Conservation (phyloP, 1,284 basidiomycete genomes). For the Marasmius sp. region DNA sequence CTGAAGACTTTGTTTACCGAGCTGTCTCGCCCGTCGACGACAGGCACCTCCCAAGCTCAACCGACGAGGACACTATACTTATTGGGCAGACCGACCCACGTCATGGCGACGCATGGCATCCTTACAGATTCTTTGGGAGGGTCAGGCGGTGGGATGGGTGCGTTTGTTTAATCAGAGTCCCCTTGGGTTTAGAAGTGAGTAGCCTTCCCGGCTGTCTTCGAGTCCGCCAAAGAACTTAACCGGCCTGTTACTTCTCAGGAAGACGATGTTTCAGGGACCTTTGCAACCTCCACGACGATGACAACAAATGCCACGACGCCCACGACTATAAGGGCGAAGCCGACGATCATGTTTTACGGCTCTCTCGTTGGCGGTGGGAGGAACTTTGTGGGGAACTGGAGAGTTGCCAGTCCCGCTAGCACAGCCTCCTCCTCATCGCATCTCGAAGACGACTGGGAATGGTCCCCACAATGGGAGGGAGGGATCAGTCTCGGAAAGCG, state of each 20-base stretch:
- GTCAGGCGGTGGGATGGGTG: constrained; percentile 69
- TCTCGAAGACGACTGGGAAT: too few species aligned
- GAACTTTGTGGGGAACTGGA: constrained; percentile 73
- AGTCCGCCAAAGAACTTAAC: too few species aligned
- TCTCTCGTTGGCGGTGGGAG: constrained; percentile 57
- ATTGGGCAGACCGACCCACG: constrained; percentile 58
- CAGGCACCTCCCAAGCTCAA: constrained; percentile 9
- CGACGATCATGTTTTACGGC: constrained; percentile 62
- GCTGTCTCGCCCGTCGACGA: constrained; percentile 15
- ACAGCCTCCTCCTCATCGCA: too few species aligned
- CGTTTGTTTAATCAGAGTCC: constrained; percentile 56
- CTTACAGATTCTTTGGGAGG: constrained; percentile 61
- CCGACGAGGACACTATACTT: constrained; percentile 49
- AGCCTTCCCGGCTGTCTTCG: neutral
- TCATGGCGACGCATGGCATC: constrained; percentile 61
- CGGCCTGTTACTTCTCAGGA: too few species aligned
- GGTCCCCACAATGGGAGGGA: too few species aligned
- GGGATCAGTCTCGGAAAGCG: too few species aligned
- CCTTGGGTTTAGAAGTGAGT: constrained; percentile 27
- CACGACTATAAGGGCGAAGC: constrained; percentile 18
- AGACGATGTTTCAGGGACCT: too few species aligned
- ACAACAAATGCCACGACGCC: too few species aligned
- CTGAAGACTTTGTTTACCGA: neutral
- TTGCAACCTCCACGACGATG: too few species aligned
- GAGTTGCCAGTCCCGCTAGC: constrained; percentile 32